Conservation (phyloP, 2,329 filamentous ascomycete genomes). For the Knufia petricola region DNA sequence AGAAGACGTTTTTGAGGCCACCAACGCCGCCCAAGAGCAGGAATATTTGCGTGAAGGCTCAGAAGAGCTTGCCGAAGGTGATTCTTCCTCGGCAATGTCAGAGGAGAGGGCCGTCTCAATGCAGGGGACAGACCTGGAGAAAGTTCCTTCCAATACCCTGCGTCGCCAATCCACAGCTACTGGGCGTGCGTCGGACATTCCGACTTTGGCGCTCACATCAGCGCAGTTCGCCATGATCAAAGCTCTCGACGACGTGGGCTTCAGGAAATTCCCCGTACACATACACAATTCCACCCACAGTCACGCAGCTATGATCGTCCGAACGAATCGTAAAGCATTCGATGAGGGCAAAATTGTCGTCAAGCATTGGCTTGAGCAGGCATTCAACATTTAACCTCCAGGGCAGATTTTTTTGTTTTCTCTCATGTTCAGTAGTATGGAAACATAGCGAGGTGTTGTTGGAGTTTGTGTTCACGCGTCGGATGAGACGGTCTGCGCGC, state of each 20-base stretch:
- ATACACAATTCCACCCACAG: slow-evolving; percentile 60
- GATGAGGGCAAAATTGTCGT: slow-evolving; percentile 69
- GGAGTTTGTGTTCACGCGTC: not conserved
- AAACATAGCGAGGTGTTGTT: slow-evolving; percentile 4
- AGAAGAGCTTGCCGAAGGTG: slow-evolving; percentile 36
- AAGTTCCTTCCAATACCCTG: slow-evolving; percentile 25
- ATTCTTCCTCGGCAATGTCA: not conserved
- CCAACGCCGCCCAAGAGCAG: slow-evolving; percentile 58
- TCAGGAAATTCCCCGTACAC: slow-evolving; percentile 47
- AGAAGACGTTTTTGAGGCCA: slow-evolving; percentile 65
- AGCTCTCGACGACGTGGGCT: slow-evolving; percentile 56
- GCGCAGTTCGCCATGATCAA: slow-evolving; percentile 81
- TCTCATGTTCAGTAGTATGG: not conserved
- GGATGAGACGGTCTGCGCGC: not conserved
- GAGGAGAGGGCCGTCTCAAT: not conserved
- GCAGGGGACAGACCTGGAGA: slow-evolving; percentile 14
- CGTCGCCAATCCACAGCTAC: slow-evolving; percentile 22
- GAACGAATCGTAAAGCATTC: slow-evolving; percentile 57
- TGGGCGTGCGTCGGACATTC: slow-evolving; percentile 41
- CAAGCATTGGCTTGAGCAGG: slow-evolving; percentile 67
- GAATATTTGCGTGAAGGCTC: slow-evolving; percentile 57
- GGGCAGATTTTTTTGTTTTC: slow-evolving; percentile 11
- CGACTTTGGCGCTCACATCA: slow-evolving; percentile 66
- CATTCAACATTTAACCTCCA: slow-evolving; percentile 51
- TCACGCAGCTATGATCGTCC: slow-evolving; percentile 83